These are phyloP conservation scores for Huntiella savannae DNA, from an alignment of 2,329 filamentous ascomycete species.

Conservation along the genomic window DNA sequence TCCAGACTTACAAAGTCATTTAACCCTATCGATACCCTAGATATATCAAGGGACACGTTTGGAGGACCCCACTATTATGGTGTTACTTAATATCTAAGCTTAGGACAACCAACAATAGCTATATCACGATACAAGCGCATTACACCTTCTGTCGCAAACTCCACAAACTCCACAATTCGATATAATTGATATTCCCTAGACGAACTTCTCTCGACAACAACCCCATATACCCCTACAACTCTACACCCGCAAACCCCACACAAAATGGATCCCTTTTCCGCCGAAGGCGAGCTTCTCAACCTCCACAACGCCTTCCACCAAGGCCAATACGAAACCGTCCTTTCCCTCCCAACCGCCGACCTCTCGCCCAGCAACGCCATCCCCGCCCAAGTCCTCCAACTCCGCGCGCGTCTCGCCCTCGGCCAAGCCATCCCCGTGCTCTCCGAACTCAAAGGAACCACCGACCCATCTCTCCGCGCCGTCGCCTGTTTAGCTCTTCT, in stretches of 20 bases:
- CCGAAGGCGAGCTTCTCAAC: constrained; percentile 53
- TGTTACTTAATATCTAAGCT: too few relatives aligned
- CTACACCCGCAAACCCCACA: constrained; percentile 4
- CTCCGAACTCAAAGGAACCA: constrained; percentile 43
- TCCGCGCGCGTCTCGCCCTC: constrained; percentile 67
- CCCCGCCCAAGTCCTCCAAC: constrained; percentile 56
- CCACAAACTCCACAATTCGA: background rate
- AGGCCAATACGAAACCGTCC: constrained; percentile 70
- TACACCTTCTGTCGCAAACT: background rate
- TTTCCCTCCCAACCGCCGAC: constrained; percentile 66
- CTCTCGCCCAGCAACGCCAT: constrained; percentile 64
- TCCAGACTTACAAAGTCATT: too few relatives aligned
- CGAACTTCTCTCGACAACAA: background rate
- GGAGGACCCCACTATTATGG: too few relatives aligned
- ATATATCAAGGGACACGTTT: too few relatives aligned
- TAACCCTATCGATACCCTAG: too few relatives aligned
- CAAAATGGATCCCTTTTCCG: constrained; percentile 49
- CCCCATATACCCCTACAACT: constrained; percentile 3
- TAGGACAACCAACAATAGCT: background rate
- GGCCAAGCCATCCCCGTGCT: constrained; percentile 59
- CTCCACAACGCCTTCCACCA: constrained; percentile 54
- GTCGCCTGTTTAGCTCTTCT: constrained; percentile 57
- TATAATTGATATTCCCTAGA: background rate
- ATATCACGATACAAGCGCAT: background rate
- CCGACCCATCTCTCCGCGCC: constrained; percentile 50